Evolutionary conservation across 2,329 filamentous ascomycete genomes (phyloP).

Genomic region (Phaeosphaeria sp.): DNA sequence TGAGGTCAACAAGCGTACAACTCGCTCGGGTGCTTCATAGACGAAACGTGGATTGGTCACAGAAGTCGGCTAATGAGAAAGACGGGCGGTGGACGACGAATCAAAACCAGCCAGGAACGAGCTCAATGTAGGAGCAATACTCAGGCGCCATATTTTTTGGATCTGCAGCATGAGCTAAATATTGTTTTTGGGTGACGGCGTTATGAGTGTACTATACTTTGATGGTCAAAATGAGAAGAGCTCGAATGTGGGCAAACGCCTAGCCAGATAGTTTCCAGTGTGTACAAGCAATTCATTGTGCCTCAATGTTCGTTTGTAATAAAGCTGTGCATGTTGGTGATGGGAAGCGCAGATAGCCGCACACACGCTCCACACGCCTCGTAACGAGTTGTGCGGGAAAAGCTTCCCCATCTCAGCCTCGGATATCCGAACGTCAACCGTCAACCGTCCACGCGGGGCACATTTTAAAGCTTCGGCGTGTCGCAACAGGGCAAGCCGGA

Average conservation of each 20-base stretch:
- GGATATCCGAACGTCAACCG: slow-evolving; percentile 4
- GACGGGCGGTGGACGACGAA: slow-evolving; percentile 3
- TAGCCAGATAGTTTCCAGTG: background rate
- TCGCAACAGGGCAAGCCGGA: slow-evolving; percentile 16
- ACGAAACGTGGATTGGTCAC: background rate
- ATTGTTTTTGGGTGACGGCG: slow-evolving; percentile 35
- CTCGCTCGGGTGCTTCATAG: slow-evolving; percentile 50
- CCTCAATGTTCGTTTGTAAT: background rate
- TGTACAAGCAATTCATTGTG: background rate
- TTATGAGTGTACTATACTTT: slow-evolving; percentile 37
- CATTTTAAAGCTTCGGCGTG: slow-evolving; percentile 8
- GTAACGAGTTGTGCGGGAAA: slow-evolving; percentile 5
- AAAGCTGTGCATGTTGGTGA: background rate
- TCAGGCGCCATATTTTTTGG: slow-evolving; percentile 23
- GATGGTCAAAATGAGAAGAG: slow-evolving; percentile 22
- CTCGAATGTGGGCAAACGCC: background rate
- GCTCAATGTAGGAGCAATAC: slow-evolving; percentile 20
- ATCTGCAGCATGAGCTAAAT: slow-evolving; percentile 33
- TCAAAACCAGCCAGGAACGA: slow-evolving; percentile 22
- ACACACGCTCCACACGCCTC: slow-evolving; percentile 12
- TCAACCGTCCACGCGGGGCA: slow-evolving; percentile 8
- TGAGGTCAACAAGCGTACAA: slow-evolving; percentile 68
- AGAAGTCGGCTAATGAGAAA: background rate
- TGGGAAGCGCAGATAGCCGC: slow-evolving; percentile 5
- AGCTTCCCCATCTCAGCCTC: slow-evolving; percentile 7